Percentiles rank a stretch among this genome's conserved stretches.
Evolutionary conservation across 371 early-diverging fungal species (phyloP).

Genomic region (Capniomyces stellatus): DNA sequence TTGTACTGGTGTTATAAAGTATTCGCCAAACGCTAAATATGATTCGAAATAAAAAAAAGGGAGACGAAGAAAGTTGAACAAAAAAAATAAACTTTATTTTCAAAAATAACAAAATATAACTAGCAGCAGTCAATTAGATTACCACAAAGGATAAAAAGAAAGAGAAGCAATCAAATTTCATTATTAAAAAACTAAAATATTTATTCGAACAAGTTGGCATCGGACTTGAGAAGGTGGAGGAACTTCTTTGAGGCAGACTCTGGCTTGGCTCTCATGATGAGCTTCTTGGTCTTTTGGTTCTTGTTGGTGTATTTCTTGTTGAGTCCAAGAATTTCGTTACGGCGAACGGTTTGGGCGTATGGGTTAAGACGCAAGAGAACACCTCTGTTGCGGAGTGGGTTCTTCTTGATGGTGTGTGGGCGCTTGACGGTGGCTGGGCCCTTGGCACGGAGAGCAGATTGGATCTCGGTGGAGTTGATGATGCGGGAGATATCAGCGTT

Average conservation of each 20-base stretch:
- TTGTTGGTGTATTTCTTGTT: conserved; percentile 37
- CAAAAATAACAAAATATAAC: no score
- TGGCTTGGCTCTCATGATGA: no score
- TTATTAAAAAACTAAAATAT: no score
- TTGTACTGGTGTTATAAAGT: no score
- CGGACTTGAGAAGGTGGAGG: conserved; percentile 41
- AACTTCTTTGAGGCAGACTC: conserved; percentile 44
- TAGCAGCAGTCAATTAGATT: no score
- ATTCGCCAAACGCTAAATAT: no score
- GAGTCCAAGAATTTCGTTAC: conserved; percentile 54
- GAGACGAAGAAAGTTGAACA: no score
- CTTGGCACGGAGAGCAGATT: conserved; percentile 81
- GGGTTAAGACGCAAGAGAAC: conserved; percentile 93
- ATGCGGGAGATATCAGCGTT: conserved; percentile 92
- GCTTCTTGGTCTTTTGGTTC: conserved; percentile 44
- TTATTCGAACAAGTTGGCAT: no score
- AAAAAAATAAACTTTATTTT: no score
- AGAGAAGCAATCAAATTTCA: no score
- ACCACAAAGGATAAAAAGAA: no score
- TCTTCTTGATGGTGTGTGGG: conserved; percentile 89
- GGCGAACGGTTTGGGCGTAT: conserved; percentile 75
- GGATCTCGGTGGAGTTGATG: conserved; percentile 96
- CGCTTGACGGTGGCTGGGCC: conserved; percentile 64
- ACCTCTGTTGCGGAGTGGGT: conserved; percentile 87
- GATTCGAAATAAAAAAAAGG: no score